Evolutionary conservation across 2,329 filamentous ascomycete species (phyloP), one percentile per base, ranked within the genome.

Genomic region (Endoconidiophora laricicola): DNA sequence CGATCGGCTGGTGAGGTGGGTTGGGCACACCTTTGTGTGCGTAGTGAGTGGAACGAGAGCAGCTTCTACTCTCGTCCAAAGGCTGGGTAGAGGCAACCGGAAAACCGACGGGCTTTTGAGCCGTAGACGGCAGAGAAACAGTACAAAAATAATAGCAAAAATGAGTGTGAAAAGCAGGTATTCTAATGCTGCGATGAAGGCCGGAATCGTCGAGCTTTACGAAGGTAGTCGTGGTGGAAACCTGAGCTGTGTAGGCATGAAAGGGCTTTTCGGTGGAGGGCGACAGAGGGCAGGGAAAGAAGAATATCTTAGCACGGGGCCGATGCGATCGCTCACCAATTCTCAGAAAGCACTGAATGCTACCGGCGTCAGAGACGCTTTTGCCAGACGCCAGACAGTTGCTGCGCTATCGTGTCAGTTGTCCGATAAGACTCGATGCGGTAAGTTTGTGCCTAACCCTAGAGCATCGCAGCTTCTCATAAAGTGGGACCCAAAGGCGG

Each of bases 271-370:
- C 29, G 9, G 29, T 29, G 6, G 12, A 29, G 12, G 29, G 29
- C 12, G 37, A 2, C 9, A 38, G 44, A 46, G 37, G 23, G 36
- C 29, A 46, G 18, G 12, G 44, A 46, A 36, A 33, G 18, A 33
- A 33, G 44, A 46, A 46, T 48, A 29, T 46, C 38, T 38, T 26
- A 47, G 33, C 29, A 52, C 42, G 48, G 51, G 47, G 51, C 46
- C 51, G 51, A 53, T 49, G 51, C 51, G 51, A 53, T 50, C 47
- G 44, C 51, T 48, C 46, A 45, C 44, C 46, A 53, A 50, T 44
- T 53, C 37, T 48, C 46, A 53, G 20, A 29, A 29, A 20, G 36
- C 33, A 45, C 37, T 45, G 12, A 43, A 24, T 43, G 41, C 7
- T 22, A 43, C 20, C 18, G 20, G 20, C 18, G 40, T 24, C 24